Conservation (phyloP, 2,329 filamentous ascomycete species). For the Colletotrichum tropicicola region DNA sequence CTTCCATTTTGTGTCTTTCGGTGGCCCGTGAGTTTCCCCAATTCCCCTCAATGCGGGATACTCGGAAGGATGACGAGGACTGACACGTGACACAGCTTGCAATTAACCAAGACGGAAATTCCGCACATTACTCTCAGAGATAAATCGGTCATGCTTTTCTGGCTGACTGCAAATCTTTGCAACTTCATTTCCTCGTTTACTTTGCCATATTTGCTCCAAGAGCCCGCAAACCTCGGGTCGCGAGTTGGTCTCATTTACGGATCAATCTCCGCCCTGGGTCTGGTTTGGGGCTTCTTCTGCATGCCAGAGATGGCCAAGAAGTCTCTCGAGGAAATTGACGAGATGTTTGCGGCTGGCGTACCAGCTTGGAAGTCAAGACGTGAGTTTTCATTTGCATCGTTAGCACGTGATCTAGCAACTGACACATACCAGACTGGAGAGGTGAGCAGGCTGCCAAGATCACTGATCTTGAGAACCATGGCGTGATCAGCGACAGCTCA, state of each 20-base stretch:
- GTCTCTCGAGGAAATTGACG: slow-evolving; percentile 24
- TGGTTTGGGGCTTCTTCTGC: slow-evolving; percentile 21
- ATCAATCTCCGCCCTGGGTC: slow-evolving; percentile 13
- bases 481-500: background rate
- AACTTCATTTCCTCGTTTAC: slow-evolving; percentile 23
- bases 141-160: slow-evolving; percentile 30
- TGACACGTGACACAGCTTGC: slow-evolving; percentile 1
- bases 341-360: slow-evolving; percentile 23
- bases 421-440: slow-evolving; percentile 14
- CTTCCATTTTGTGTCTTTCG: slow-evolving; percentile 28
- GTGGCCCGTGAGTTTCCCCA: slow-evolving; percentile 13
- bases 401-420: background rate
- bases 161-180: slow-evolving; percentile 19
- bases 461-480: slow-evolving; percentile 19
- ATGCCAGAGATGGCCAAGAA: slow-evolving; percentile 27
- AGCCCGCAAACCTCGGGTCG: slow-evolving; percentile 23
- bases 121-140: slow-evolving; percentile 24
- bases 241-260: slow-evolving; percentile 25
- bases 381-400: background rate
- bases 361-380: slow-evolving; percentile 26
- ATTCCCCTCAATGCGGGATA: no score
- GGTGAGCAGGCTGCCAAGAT: slow-evolving; percentile 15
- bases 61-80: background rate
- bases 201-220: slow-evolving; percentile 20
- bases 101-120: slow-evolving; percentile 28